Evolutionary conservation across 768 basidiomycete genomes (phyloP), one percentile per base, ranked within the genome.

Genomic region (Lentinula boryana): DNA sequence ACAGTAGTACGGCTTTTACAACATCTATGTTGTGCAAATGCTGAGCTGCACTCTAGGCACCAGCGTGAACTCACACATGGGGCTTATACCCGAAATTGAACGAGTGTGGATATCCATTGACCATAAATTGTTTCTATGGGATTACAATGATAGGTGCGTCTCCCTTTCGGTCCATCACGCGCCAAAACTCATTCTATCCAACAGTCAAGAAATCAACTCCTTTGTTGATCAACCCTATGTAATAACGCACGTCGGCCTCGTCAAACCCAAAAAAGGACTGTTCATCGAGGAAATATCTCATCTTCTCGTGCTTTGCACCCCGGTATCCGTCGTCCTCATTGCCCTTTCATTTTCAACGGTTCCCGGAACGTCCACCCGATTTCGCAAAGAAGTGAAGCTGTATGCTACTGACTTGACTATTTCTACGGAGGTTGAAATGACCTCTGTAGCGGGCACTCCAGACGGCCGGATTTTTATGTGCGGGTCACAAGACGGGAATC

Each of bases 41-140:
- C 63, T 62, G 44, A 64, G 40, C 44, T 36, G 16, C 16, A 5
- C 21, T 4, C 54, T 56, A 92, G 90, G 80, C 60, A 80, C 84
- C 38, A 86, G 77, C 67, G 83, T 89, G 58, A 84, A 84, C 27
- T 86, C 90, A 16, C 87, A 91, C 68, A 89, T 97, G 89, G 95
- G 95, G 9, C 74, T 99, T 57, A 83, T 98, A 70, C 87, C 94
- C 27, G 91, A 95, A 67, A 91, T 98, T 63, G 93, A 96, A 66
- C 84, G 94, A 50, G 95, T 91, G 0, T 99, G 95, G 94, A 89
- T 98, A 64, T 89, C 93, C 9, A 89, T 96, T 61, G 94, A 98
- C 75, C 87, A 95, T 72, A 92, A 93, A 67, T 78, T 99, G 36
- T 92, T 97, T 68, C 77, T 99, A 23, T 98, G 97, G 97, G 94